Evolutionary conservation across 805 yeast genomes (phyloP), one percentile per base, ranked within the genome.

Genomic region (Cyberlindnera samutprakarnensis): DNA sequence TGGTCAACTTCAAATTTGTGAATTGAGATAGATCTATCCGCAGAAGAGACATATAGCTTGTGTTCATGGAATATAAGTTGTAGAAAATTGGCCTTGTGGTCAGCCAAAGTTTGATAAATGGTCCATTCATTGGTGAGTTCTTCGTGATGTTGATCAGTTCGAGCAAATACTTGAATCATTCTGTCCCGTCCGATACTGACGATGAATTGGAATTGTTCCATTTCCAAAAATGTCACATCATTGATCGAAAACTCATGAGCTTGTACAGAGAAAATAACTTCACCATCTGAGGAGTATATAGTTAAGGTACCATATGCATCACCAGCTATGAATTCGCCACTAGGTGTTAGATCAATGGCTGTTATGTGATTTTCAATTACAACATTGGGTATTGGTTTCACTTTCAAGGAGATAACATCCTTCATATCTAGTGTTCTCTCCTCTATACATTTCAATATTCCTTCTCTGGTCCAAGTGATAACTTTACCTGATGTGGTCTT

Each of bases 11-110:
- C 46, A 12, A 51, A 45, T 28, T 53, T 58, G 51, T 77, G 82
- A 5, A 77, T 51, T 0, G 81, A 67, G 0, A 78, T 48, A 0
- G 78, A 70, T 38, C 85, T 55, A 51, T 79, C 86, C 1, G 77
- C 62, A 0, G 86, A 76, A 28, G 78, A 67, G 2, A 73, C 75
- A 34, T 62, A 64, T 4, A 78, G 45, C 12, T 56, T 53, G 19
- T 46, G 33, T 8, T 42, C 36, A 4, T 42, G 29, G 27, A 54
- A 57, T 3, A 51, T 35, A 2, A 73, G 44, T 19, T 62, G 61
- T 8, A 64, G 32, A 10, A 76, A 49, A 44, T 70, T 75, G 0
- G 75, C 81, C 32, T 67, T 71, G 43, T 75, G 84, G 6, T 66
- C 57, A 1, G 71, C 68, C n/a, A 79, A 44, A 0, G 87, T 79